phyloP scores from a whole-genome alignment of 2,329 filamentous ascomycete genomes.

The Penicillium frequentans region DNA sequence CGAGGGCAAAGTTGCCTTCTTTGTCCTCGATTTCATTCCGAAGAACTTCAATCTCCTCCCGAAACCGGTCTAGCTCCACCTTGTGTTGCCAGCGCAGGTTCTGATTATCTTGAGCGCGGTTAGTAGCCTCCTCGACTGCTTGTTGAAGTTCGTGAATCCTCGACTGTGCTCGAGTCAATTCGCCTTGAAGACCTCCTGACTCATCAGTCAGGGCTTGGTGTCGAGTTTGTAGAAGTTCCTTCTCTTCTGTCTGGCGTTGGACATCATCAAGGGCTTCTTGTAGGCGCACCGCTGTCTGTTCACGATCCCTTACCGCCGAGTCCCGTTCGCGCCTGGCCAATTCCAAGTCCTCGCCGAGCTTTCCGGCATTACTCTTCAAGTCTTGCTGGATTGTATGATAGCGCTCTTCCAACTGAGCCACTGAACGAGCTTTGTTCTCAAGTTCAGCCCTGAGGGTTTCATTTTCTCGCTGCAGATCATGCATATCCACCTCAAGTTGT shows the following conservation, averaged over 20 bases:
- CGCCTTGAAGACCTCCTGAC: conserved; percentile 65
- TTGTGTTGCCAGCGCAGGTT: conserved; percentile 58
- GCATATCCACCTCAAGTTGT: conserved; percentile 67
- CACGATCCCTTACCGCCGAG: conserved; percentile 46
- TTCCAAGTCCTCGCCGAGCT: conserved; percentile 47
- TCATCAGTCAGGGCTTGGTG: conserved; percentile 68
- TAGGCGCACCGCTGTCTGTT: conserved; percentile 47
- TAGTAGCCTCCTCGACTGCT: conserved; percentile 54
- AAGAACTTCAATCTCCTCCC: conserved; percentile 59
- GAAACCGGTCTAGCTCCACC: conserved; percentile 55
- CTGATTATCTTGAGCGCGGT: conserved; percentile 59
- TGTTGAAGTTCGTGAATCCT: conserved; percentile 43
- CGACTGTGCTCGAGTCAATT: conserved; percentile 53
- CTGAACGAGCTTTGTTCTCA: conserved; percentile 43
- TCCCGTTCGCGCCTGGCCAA: conserved; percentile 44
- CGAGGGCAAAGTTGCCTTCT: conserved; percentile 68
- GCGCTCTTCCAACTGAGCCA: conserved; percentile 54
- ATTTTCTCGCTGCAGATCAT: conserved; percentile 51
- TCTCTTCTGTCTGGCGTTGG: conserved; percentile 60
- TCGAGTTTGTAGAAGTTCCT: conserved; percentile 66
- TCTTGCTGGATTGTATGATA: conserved; percentile 41
- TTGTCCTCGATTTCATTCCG: conserved; percentile 68
- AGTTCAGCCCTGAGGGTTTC: conserved; percentile 44
- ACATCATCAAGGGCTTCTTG: conserved; percentile 61
- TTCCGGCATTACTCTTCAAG: conserved; percentile 36